A percentile compares a stretch with the other conserved stretches of the same genome.
These are phyloP conservation scores for Daldinia decipiens DNA, from an alignment of 495 filamentous ascomycete species.

Conservation along the genomic window DNA sequence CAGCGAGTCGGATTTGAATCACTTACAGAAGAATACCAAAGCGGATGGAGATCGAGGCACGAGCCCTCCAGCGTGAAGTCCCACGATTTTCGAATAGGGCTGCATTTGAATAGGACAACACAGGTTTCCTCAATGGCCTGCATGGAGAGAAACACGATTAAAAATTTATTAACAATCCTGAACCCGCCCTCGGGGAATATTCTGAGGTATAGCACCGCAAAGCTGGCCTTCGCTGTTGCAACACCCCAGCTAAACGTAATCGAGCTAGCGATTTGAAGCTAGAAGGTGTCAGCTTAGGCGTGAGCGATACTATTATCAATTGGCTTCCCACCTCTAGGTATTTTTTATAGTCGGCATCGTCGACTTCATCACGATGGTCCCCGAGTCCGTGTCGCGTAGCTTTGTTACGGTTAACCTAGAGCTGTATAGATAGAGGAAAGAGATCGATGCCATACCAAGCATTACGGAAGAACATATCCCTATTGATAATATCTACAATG, in stretches of 20 bases:
- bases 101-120: conserved; percentile 40
- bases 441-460: conserved; percentile 16
- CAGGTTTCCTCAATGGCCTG: conserved; percentile 41
- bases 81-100: conserved; percentile 39
- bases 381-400: conserved; percentile 33
- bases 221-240: conserved; percentile 38
- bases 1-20: neutral
- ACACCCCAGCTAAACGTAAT: conserved; percentile 40
- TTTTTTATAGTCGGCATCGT: conserved; percentile 23
- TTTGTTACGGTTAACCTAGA: conserved; percentile 16
- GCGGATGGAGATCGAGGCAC: conserved; percentile 39
- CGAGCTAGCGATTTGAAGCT: conserved; percentile 35
- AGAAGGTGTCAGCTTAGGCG: conserved; percentile 4
- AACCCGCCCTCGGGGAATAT: conserved; percentile 38
- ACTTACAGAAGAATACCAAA: conserved; percentile 45
- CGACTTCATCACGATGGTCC: conserved; percentile 21
- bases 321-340: conserved; percentile 28
- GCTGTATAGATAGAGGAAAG: neutral
- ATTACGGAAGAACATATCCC: conserved; percentile 23
- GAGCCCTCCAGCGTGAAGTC: conserved; percentile 32
- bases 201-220: conserved; percentile 42
- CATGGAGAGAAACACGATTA: conserved; percentile 35
- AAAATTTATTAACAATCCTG: conserved; percentile 31
- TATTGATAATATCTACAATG: conserved; percentile 25
- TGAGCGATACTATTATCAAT: neutral